Evolutionary conservation across 257 asterid species (phyloP), one percentile per base, ranked within the genome.

Genomic region (Solanum pimpinellifolium): DNA sequence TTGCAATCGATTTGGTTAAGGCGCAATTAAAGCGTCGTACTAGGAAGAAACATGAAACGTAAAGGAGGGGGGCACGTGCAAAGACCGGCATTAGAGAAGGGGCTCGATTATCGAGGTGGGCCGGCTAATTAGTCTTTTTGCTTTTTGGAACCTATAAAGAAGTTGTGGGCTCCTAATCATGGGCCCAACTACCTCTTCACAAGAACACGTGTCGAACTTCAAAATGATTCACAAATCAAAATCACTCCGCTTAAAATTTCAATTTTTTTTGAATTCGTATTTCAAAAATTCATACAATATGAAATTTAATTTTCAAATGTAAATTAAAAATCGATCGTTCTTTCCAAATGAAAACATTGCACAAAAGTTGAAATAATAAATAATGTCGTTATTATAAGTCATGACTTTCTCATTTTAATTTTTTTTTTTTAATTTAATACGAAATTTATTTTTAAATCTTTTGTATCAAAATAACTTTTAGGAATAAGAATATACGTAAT

Each of bases 91-190:
- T 42, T 84, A 5, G 33, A 73, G 11, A 52, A 37, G 9, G 56
- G 39, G 39, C n/a, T 14, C 14, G 62, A 10, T 23, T 3, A 5
- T 27, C 14, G 25, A 12, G 73, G 41, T 77, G 3, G 68, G 52
- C 62, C 23, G 87, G 83, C 88, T 84, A 75, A 84, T 16, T 27
- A 56, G 80, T 88, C 77, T 75, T 42, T 75, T 87, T 76, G 27
- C 52, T 59, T 69, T 16, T 52, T 86, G 76, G 72, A 75, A 42
- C 21, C 78, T 75, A 52, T 56, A 20, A 74, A 4, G 33, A 39
- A 74, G 35, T 73, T 16, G 35, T 75, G 44, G 83, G 83, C 60
- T 25, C 62, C 18, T 42, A 9, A n/a, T 41, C 62, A 42, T 7
- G 60, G 83, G 0, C 23, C 83, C 83, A 12, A 12, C 35, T 12